phyloP scores from a whole-genome alignment of 2,329 filamentous ascomycete species.

The Penicillium concentricum region DNA sequence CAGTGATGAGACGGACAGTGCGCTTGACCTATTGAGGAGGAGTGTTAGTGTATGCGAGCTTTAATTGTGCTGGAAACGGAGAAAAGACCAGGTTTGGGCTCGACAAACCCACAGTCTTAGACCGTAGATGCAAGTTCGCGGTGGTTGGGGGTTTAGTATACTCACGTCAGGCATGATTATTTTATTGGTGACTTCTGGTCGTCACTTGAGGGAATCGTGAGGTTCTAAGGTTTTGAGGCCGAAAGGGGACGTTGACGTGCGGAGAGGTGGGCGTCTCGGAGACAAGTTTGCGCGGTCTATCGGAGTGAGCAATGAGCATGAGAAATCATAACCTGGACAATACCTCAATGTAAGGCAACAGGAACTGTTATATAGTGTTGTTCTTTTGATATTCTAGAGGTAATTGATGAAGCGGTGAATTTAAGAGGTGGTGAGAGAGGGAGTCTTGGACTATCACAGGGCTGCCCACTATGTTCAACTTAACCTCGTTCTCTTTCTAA shows the following conservation, averaged over 20 bases:
- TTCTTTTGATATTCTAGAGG: not conserved
- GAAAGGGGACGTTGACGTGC: conserved; percentile 3
- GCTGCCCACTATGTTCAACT: not conserved
- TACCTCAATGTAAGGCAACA: not conserved
- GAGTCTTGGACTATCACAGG: not conserved
- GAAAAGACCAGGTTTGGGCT: not conserved
- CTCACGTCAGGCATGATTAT: conserved; percentile 38
- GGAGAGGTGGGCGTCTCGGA: conserved; percentile 3
- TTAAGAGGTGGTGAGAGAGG: not conserved
- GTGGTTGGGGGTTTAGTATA: conserved; percentile 1
- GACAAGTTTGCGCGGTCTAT: conserved; percentile 9
- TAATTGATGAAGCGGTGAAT: not conserved
- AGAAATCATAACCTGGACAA: not conserved
- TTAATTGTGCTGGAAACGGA: not conserved
- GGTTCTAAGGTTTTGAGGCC: not conserved
- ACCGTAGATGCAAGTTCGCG: not conserved
- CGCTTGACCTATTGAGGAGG: conserved; percentile 64
- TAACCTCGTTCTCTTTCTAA: not conserved
- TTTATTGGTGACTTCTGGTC: not conserved
- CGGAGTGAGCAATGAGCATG: not conserved
- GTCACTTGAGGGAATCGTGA: not conserved
- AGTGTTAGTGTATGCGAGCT: conserved; percentile 18
- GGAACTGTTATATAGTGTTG: not conserved
- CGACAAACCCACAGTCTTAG: not conserved
- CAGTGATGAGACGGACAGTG: conserved; percentile 87